Evolutionary conservation across 1,284 basidiomycete species (phyloP), one percentile per base, ranked within the genome.

Genomic region (Megacollybia platyphylla): DNA sequence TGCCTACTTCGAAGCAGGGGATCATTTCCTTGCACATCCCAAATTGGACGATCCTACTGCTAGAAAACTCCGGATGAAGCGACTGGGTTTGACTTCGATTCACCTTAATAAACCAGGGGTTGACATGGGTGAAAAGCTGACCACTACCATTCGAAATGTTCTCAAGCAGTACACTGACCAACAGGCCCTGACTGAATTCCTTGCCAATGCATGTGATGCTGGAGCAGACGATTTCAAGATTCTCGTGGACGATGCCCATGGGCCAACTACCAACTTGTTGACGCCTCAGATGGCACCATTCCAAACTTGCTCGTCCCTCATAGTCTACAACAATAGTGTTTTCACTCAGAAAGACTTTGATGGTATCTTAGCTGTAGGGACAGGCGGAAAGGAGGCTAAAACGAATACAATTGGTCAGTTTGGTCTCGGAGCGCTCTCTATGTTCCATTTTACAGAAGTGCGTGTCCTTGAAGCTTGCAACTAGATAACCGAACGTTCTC

Each of bases 151-250:
- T 13, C 52, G 52, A 24, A 61, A 58, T 31, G 52, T 58, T 7
- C 52, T 72, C 20, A 51, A 52, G 9, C 57, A 65, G 13, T 71
- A 73, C 40, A 59, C 59, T 1, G 52, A 59, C 6, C 52, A 57
- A 2, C 64, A 70, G 44, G 58, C 66, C 6, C 52, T 68, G 18
- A 61, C 59, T 7, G 71, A 74, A 43, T 69, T 71, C 46, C 47
- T 73, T 8, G 71, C 71, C 2, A 74, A 74, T 47, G 71, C 71
- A 5, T 55, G 57, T 1, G 71, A 73, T 46, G 71, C 70, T 0
- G 57, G 57, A 11, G 70, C 70, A 0, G 61, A 52, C 1, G 42
- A 52, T 4, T 69, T 71, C 47, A 48, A 53, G 8, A 46, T 73
- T 7, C 41, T 65, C 2, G 29, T 68, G 7, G 65, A 70, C 42